These are phyloP conservation scores for Fomitopsis schrenkii DNA, from an alignment of 1,284 basidiomycete genomes.

Conservation along the genomic window DNA sequence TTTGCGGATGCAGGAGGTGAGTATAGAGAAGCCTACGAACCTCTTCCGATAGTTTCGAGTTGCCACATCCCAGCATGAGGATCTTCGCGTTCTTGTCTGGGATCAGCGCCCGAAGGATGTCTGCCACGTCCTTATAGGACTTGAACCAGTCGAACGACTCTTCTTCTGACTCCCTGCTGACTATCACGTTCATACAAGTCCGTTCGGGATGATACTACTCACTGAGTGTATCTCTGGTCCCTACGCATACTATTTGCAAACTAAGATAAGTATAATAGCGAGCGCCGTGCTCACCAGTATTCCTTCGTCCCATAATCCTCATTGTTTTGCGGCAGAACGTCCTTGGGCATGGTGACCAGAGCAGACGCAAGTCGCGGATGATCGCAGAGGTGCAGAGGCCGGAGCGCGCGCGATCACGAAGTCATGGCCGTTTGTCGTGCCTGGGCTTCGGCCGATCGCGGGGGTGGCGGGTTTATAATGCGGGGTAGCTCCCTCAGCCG, in stretches of 20 bases:
- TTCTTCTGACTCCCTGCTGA: conserved; percentile 54
- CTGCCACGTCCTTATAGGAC: conserved; percentile 62
- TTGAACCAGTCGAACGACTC: conserved; percentile 87
- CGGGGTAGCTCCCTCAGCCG: conserved; percentile 7
- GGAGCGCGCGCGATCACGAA: background rate
- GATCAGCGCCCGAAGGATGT: conserved; percentile 56
- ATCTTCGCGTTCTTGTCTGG: conserved; percentile 66
- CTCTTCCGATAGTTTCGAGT: conserved; percentile 73
- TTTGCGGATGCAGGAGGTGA: background rate
- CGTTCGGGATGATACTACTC: conserved; percentile 19
- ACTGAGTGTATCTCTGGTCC: conserved; percentile 73
- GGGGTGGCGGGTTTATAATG: conserved; percentile 7
- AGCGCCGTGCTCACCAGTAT: conserved; percentile 55
- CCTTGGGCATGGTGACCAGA: conserved; percentile 16
- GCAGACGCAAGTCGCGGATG: background rate
- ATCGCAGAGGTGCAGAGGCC: background rate
- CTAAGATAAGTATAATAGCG: background rate
- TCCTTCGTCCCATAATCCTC: conserved; percentile 72
- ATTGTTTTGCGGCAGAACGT: conserved; percentile 58
- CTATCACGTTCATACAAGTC: background rate
- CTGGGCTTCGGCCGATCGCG: conserved; percentile 8
- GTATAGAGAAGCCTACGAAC: conserved; percentile 1
- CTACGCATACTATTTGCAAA: conserved; percentile 27
- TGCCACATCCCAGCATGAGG: conserved; percentile 90
- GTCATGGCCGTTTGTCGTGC: background rate